Conservation (phyloP, 2,329 filamentous ascomycete genomes). For the Fusarium drepaniforme region DNA sequence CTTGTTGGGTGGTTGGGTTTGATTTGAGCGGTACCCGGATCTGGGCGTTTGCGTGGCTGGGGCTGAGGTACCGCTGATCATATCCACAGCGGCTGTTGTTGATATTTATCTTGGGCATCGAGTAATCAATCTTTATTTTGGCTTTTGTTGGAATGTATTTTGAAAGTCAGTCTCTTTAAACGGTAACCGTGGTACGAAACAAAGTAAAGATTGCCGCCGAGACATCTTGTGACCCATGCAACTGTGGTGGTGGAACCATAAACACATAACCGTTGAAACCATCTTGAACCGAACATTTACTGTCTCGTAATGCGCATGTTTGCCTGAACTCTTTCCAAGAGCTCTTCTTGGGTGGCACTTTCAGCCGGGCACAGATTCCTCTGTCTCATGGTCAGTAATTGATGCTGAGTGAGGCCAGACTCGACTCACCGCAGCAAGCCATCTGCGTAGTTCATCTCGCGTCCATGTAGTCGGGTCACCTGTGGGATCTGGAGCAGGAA, state of each 20-base stretch:
- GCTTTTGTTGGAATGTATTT: not conserved
- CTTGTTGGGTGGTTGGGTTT: conserved; percentile 44
- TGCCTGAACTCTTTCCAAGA: conserved; percentile 59
- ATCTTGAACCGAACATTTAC: conserved; percentile 5
- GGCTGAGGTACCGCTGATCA: conserved; percentile 20
- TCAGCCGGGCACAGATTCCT: conserved; percentile 60
- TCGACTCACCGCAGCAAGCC: conserved; percentile 78
- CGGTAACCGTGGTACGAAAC: not conserved
- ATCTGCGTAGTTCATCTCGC: conserved; percentile 80
- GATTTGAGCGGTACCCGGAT: conserved; percentile 29
- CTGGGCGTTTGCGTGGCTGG: conserved; percentile 18
- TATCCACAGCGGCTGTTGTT: conserved; percentile 28
- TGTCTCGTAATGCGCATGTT: conserved; percentile 60
- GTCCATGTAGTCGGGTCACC: conserved; percentile 82
- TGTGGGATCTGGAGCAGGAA: conserved; percentile 83
- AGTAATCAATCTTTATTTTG: not conserved
- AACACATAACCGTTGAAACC: conserved; percentile 9
- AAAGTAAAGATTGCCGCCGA: not conserved
- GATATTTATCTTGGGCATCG: conserved; percentile 15
- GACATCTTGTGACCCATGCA: not conserved
- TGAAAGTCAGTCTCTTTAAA: not conserved
- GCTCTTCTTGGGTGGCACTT: conserved; percentile 57
- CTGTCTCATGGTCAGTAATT: conserved; percentile 43
- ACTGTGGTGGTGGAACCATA: not conserved
- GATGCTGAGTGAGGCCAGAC: no score